These are phyloP conservation scores for Trichoderma sp. DNA, from an alignment of 2,329 filamentous ascomycete genomes.

Conservation along the genomic window DNA sequence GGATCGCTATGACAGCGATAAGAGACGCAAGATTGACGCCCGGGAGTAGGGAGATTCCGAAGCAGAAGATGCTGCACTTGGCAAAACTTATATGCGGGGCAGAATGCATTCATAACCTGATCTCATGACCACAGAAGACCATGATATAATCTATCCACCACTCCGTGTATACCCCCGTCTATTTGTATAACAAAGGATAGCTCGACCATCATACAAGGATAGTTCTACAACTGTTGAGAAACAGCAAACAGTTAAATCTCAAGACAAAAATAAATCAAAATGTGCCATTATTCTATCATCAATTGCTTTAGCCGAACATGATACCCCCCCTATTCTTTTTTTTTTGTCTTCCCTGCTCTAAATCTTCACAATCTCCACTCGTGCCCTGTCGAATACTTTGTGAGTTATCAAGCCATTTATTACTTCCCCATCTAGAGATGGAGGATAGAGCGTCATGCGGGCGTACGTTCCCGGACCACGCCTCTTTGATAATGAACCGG, in stretches of 20 bases:
- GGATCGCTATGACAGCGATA: conserved; percentile 59
- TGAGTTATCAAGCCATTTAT: conserved; percentile 65
- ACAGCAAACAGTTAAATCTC: background rate
- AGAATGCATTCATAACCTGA: background rate
- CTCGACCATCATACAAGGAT: background rate
- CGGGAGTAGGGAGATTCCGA: conserved; percentile 32
- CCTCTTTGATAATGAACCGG: conserved; percentile 82
- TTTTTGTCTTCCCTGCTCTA: conserved; percentile 34
- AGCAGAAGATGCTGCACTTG: background rate
- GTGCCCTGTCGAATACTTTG: conserved; percentile 75
- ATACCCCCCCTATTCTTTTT: background rate
- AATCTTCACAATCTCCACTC: conserved; percentile 86
- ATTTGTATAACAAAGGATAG: conserved; percentile 1
- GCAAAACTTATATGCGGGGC: background rate
- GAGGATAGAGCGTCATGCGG: conserved; percentile 72
- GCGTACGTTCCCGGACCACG: conserved; percentile 84
- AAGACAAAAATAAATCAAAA: background rate
- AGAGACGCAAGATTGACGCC: conserved; percentile 58
- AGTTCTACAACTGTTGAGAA: background rate
- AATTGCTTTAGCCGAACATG: background rate
- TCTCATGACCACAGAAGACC: background rate
- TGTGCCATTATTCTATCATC: background rate
- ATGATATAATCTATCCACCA: background rate
- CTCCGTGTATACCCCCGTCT: conserved; percentile 17
- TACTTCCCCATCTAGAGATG: conserved; percentile 60